Evolutionary conservation across 495 filamentous ascomycete genomes (phyloP), one percentile per base, ranked within the genome.

Genomic region (Penicillium longicatenatum): DNA sequence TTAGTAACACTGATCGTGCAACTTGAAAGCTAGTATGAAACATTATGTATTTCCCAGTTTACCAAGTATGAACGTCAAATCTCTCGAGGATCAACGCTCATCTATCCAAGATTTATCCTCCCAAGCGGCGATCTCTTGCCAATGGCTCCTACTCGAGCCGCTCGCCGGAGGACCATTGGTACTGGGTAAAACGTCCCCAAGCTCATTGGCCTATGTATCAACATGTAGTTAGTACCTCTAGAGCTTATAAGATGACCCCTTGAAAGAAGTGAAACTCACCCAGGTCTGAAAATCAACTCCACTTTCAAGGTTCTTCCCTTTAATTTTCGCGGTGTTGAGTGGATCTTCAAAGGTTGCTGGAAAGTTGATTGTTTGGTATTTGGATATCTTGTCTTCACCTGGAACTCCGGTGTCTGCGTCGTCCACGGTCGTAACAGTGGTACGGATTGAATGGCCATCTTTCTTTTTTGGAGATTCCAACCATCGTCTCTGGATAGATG

Each of bases 201-300:
- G 44, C 44, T 47, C 22, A 47, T 47, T 47, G 44, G 44, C 44
- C 44, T 47, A 29, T 29, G 22, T 47, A 47, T 29, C 22, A 47
- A 47, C 12, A 47, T 47, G 12, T 11, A 47, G 22, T 47, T 47
- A 47, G 44, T 47, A 47, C 44, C 44, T 47, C 44, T 47, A 14
- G 44, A 22, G 22, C 17, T 44, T 44, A 44, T 44, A 9, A 21
- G 17, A 44, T 44, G 11, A 44, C 19, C 21, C 22, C 20, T 47
- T 24, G 22, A 47, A 47, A 47, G 44, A 47, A 47, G 44, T 21
- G 44, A 47, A 29, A 47, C 44, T 47, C 44, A 47, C 44, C 44
- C 44, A 47, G 20, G 44, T 47, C 44, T 47, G 6, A 47, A 47
- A 47, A 29, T 47, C 22, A 29, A 47, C 44, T 47, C 44, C 44